Conservation (phyloP, 2,329 filamentous ascomycete genomes). For the Drechslera avenae region DNA sequence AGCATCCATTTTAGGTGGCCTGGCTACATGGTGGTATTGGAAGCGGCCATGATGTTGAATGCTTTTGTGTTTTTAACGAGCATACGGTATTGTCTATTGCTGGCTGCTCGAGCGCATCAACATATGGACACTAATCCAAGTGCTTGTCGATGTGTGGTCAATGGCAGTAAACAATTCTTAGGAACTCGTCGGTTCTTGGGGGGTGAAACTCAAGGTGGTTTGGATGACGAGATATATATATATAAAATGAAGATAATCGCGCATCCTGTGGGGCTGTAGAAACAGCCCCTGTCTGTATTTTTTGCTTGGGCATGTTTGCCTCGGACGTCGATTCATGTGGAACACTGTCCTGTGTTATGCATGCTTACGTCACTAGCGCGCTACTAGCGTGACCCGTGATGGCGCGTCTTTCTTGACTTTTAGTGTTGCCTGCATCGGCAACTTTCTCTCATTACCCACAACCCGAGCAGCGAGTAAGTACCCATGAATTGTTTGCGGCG, state of each 20-base stretch:
- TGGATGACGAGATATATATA: background rate
- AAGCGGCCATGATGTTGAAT: slow-evolving; percentile 35
- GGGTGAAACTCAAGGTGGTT: background rate
- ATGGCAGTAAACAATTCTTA: background rate
- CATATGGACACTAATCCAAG: background rate
- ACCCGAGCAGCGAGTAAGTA: slow-evolving; percentile 38
- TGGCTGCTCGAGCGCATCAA: no score
- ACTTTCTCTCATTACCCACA: slow-evolving; percentile 28
- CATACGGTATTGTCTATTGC: no score
- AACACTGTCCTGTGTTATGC: background rate
- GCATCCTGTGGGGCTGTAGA: slow-evolving; percentile 3
- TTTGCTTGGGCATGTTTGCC: background rate
- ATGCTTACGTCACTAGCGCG: slow-evolving; percentile 17
- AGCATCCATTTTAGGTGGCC: slow-evolving; percentile 37
- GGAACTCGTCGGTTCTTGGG: no score
- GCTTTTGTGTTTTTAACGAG: background rate
- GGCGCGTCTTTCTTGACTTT: slow-evolving; percentile 19
- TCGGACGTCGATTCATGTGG: slow-evolving; percentile 1
- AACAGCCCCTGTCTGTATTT: slow-evolving; percentile 6
- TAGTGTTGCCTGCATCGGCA: slow-evolving; percentile 13
- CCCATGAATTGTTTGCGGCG: background rate
- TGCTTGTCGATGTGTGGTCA: background rate
- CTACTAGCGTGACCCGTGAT: slow-evolving; percentile 23
- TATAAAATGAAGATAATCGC: background rate
- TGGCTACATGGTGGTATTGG: slow-evolving; percentile 18